Conservation (phyloP, 768 basidiomycete species). For the Leccinum fibrillosum region DNA sequence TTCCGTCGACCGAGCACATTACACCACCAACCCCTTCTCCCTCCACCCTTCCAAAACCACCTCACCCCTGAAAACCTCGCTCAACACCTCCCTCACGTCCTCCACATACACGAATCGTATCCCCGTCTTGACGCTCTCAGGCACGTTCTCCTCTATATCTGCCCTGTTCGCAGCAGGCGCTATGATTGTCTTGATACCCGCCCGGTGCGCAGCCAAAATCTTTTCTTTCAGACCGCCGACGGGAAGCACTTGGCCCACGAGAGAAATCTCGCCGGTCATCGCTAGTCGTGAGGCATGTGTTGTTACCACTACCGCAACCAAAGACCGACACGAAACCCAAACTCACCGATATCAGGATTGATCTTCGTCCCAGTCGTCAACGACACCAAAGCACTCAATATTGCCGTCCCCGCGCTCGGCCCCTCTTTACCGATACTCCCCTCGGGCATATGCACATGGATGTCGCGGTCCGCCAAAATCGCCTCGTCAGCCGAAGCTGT, state of each 20-base stretch:
- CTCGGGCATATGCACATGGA: slow-evolving; percentile 98
- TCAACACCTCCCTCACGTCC: slow-evolving; percentile 84
- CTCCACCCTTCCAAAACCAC: slow-evolving; percentile 61
- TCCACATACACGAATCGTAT: slow-evolving; percentile 96
- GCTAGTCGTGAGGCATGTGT: slow-evolving; percentile 47
- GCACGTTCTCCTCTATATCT: slow-evolving; percentile 97
- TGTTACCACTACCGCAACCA: neutral
- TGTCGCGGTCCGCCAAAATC: slow-evolving; percentile 80
- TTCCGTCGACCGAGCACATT: neutral
- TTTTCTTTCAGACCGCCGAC: slow-evolving; percentile 97
- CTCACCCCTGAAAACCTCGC: slow-evolving; percentile 77
- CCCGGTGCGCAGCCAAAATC: slow-evolving; percentile 94
- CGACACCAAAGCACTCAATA: slow-evolving; percentile 87
- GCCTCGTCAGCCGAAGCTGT: slow-evolving; percentile 68
- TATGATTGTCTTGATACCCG: slow-evolving; percentile 90
- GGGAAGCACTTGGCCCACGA: slow-evolving; percentile 93
- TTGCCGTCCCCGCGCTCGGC: slow-evolving; percentile 93
- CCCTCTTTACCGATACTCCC: slow-evolving; percentile 94
- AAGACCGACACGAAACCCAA: neutral
- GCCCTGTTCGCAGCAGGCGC: slow-evolving; percentile 86
- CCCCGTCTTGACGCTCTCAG: slow-evolving; percentile 91
- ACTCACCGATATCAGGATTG: slow-evolving; percentile 82
- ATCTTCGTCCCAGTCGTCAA: slow-evolving; percentile 85
- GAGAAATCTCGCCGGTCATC: slow-evolving; percentile 97
- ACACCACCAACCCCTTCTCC: slow-evolving; percentile 45